Conservation (phyloP, 345 rosid genomes). For the Fremontodendron californicum region DNA sequence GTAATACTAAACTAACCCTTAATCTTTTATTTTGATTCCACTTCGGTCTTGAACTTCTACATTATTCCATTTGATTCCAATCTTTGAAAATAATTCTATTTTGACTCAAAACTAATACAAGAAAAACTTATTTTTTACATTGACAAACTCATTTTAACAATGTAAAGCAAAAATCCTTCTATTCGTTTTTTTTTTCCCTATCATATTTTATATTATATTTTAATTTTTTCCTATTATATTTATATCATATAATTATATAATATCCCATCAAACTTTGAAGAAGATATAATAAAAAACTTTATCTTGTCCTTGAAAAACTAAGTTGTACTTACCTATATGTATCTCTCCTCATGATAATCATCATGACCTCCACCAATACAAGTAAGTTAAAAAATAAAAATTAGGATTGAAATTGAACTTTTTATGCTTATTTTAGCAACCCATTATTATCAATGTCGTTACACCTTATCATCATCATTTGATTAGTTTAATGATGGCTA, state of each 20-base stretch:
- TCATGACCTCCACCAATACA: slow-evolving; percentile 35
- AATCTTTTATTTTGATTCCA: too few species aligned
- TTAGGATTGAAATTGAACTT: slow-evolving; percentile 18
- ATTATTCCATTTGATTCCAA: too few species aligned
- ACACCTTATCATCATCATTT: neutral
- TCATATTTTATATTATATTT: too few species aligned
- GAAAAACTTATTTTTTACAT: neutral
- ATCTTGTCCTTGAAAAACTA: slow-evolving; percentile 35
- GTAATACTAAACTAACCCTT: too few species aligned
- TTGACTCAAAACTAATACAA: neutral
- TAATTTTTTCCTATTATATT: too few species aligned
- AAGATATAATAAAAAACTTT: slow-evolving; percentile 30
- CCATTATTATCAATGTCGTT: slow-evolving; percentile 15
- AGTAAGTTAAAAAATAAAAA: neutral
- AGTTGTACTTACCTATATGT: slow-evolving; percentile 27
- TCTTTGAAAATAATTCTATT: too few species aligned
- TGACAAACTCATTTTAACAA: neutral
- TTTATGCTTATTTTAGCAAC: slow-evolving; percentile 4
- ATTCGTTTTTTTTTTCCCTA: neutral
- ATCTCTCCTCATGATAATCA: slow-evolving; percentile 3
- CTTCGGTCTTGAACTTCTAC: too few species aligned
- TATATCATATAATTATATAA: too few species aligned
- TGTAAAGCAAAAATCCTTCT: neutral
- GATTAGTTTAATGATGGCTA: slow-evolving; percentile 25
- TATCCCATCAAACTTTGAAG: too few species aligned